phyloP scores from a whole-genome alignment of 495 filamentous ascomycete genomes.

The Staphylotrichum longicolle region DNA sequence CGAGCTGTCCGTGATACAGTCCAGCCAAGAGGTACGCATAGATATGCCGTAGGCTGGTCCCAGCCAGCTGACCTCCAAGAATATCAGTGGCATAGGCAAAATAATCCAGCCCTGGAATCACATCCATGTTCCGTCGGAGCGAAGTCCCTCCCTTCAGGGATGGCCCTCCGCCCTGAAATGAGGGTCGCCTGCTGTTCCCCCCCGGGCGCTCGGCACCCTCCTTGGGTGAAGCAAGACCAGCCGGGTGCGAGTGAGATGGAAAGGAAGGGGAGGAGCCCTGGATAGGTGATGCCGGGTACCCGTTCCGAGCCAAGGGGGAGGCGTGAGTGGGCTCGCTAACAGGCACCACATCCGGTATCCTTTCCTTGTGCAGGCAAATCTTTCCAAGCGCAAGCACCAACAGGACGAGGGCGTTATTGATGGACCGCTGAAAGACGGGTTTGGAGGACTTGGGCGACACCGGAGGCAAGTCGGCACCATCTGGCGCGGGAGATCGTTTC shows the following conservation, averaged over 20 bases:
- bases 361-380: conserved; percentile 65
- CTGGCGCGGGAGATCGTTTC: conserved; percentile 52
- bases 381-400: conserved; percentile 83
- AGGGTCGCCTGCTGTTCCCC: conserved; percentile 42
- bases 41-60: conserved; percentile 74
- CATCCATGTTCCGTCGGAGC: conserved; percentile 68
- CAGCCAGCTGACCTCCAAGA: conserved; percentile 75
- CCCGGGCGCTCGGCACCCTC: conserved; percentile 39
- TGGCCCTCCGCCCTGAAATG: conserved; percentile 40
- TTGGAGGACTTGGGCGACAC: conserved; percentile 36
- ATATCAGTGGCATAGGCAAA: conserved; percentile 85
- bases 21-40: conserved; percentile 85
- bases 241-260: conserved; percentile 39
- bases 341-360: conserved; percentile 58
- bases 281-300: conserved; percentile 45
- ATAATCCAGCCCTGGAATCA: conserved; percentile 84
- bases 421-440: conserved; percentile 53
- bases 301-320: conserved; percentile 50
- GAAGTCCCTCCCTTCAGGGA: conserved; percentile 28
- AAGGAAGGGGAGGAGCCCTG: conserved; percentile 51
- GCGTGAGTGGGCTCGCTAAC: conserved; percentile 43
- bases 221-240: conserved; percentile 48
- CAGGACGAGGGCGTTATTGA: conserved; percentile 73
- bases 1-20: conserved; percentile 83
- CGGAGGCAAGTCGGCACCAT: conserved; percentile 35